phyloP scores from a whole-genome alignment of 805 yeast genomes.

The Wickerhamomyces sydowiorum region DNA sequence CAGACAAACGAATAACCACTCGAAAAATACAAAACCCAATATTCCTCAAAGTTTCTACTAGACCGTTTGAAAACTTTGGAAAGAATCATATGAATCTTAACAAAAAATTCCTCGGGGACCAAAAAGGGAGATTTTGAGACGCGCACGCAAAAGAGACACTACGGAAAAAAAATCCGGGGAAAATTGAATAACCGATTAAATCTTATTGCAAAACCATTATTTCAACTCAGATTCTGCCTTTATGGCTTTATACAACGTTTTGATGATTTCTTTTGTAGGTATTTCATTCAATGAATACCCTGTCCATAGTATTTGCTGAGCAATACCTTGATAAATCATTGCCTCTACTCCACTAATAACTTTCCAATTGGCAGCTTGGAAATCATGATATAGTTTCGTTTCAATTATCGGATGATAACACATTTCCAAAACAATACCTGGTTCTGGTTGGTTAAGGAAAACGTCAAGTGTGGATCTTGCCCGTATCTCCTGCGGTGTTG shows the following conservation, averaged over 20 bases:
- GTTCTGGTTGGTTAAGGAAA: slow-evolving; percentile 9
- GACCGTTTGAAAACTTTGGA: too few relatives aligned
- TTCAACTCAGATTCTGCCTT: background rate
- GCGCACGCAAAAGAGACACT: too few relatives aligned
- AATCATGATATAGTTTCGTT: slow-evolving; percentile 14
- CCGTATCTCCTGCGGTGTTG: slow-evolving; percentile 9
- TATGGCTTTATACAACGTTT: slow-evolving; percentile 4
- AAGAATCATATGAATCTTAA: too few relatives aligned
- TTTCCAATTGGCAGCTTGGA: slow-evolving; percentile 11
- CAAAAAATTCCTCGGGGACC: too few relatives aligned
- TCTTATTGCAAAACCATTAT: background rate
- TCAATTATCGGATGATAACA: slow-evolving; percentile 21
- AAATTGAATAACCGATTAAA: too few relatives aligned
- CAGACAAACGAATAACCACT: too few relatives aligned
- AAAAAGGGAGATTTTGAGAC: too few relatives aligned
- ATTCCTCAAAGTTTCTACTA: too few relatives aligned
- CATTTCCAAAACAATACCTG: slow-evolving; percentile 22
- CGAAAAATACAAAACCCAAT: too few relatives aligned
- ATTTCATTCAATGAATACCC: slow-evolving; percentile 14
- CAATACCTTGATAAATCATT: slow-evolving; percentile 22
- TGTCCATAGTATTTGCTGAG: slow-evolving; percentile 21
- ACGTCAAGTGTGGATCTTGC: slow-evolving; percentile 20
- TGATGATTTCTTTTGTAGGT: slow-evolving; percentile 12
- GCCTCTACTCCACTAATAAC: slow-evolving; percentile 23
- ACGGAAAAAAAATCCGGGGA: too few relatives aligned